These are phyloP conservation scores for Neurospora sp. DNA, from an alignment of 2,329 filamentous ascomycete species.

Conservation along the genomic window DNA sequence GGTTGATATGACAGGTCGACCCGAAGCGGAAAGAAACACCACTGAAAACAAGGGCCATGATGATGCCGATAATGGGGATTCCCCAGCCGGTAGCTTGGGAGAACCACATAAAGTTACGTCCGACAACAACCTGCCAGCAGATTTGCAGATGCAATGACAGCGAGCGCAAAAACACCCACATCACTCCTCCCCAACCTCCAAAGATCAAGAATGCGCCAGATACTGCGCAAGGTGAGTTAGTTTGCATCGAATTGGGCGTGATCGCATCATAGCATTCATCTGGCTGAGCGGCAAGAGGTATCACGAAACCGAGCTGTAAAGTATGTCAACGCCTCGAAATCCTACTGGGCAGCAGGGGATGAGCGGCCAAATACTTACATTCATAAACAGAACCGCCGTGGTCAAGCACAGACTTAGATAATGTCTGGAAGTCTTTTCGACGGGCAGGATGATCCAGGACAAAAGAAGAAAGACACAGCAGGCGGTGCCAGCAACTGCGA, in stretches of 20 bases:
- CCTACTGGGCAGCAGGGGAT: background rate
- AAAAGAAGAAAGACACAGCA: slow-evolving; percentile 67
- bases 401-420: slow-evolving; percentile 87
- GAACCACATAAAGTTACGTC: slow-evolving; percentile 79
- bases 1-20: slow-evolving; percentile 87
- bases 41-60: slow-evolving; percentile 69
- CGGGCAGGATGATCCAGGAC: slow-evolving; percentile 71
- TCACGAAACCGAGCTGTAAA: slow-evolving; percentile 71
- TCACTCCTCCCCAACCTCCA: slow-evolving; percentile 72
- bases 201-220: slow-evolving; percentile 80
- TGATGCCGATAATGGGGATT: slow-evolving; percentile 65
- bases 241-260: slow-evolving; percentile 87
- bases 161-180: slow-evolving; percentile 88
- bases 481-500: slow-evolving; percentile 65
- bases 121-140: slow-evolving; percentile 90
- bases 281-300: slow-evolving; percentile 71
- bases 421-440: slow-evolving; percentile 84
- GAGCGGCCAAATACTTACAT: slow-evolving; percentile 43
- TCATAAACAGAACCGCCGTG: slow-evolving; percentile 66
- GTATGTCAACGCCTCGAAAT: slow-evolving; percentile 5
- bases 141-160: slow-evolving; percentile 94
- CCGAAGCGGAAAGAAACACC: slow-evolving; percentile 94
- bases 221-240: slow-evolving; percentile 71
- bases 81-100: slow-evolving; percentile 77
- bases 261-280: slow-evolving; percentile 81